Base-by-base conservation (phyloP, 1,139 yeast species). In the Pichia sp. region DNA sequence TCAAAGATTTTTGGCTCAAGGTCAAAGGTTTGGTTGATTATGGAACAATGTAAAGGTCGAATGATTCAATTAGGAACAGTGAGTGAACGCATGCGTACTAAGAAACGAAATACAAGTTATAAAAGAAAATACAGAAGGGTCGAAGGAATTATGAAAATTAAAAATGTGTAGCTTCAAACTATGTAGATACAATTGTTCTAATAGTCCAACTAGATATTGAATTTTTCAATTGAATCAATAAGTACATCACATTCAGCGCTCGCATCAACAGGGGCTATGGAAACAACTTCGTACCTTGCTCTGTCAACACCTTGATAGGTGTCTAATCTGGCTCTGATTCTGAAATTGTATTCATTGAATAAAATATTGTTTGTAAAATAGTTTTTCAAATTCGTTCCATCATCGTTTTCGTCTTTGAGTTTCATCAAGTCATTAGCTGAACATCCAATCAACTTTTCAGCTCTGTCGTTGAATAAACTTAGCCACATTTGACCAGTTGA, bases 381-480 rank as follows among this genome's bases (percentile, higher is more conserved):
- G 29, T 72, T 71, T 35, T 71, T 67, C 53, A 81, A 75, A 43
- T 69, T 68, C 10, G 33, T 31, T 3, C 61, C 66, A 23, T 71
- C 72, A 42, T 73, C 75, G 33, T 65, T 66, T n/a, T 64, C 61
- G 55, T 60, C 62, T 57, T 75, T 75, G 52, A 79, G 58, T 40
- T 69, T 68, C 45, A 73, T 64, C 50, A 90, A 65, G 41, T 84
- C 87, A 40, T 76, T 72, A 1, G 97, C 98, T 33, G 78, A 65
- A 39, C 71, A 65, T 3, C 88, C 92, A 45, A 92, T 66, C 41
- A 94, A 65, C 52, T 71, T 69, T 41, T 70, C 72, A 1, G 95
- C 97, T 53, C 83, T 85, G 34, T 83, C 92, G 61, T 92, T 95
- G 60, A 94, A 94, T 46, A 85, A 70, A 0, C 95, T 83, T 34